Conservation (phyloP, 1,139 yeast genomes). For the Pichia sp. region DNA sequence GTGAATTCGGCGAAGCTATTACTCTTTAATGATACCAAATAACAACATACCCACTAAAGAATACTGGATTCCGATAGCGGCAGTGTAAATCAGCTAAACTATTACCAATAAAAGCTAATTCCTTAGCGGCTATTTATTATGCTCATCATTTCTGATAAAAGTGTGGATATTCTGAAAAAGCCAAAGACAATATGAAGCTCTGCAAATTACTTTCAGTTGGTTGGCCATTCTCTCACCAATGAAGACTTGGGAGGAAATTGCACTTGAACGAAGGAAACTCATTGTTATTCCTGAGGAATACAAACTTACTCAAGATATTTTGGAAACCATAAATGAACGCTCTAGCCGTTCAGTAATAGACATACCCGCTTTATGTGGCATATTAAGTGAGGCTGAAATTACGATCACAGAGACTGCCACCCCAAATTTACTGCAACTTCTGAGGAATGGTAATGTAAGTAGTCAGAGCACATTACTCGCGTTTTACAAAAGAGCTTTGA, state of each 20-base stretch:
- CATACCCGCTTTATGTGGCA: not conserved
- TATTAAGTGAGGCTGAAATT: not conserved
- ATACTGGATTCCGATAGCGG: not conserved
- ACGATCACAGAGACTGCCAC: not conserved
- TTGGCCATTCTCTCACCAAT: not conserved
- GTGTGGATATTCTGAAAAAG: not conserved
- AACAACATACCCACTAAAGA: not conserved
- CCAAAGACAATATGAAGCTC: not conserved
- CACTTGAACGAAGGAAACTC: not conserved
- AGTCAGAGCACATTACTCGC: not conserved
- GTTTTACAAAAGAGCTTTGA: slow-evolving; percentile 32
- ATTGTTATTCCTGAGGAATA: not conserved
- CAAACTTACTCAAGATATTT: not conserved
- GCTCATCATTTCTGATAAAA: not conserved
- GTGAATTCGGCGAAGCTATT: not conserved
- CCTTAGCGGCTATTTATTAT: not conserved
- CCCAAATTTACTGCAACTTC: not conserved
- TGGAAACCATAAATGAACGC: not conserved
- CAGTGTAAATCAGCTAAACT: not conserved
- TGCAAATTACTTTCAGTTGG: not conserved
- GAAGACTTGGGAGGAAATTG: not conserved
- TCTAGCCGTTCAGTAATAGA: not conserved
- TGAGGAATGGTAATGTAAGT: not conserved
- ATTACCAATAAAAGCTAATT: not conserved
- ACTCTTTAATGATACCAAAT: not conserved